Evolutionary conservation across 495 filamentous ascomycete species (phyloP).

Genomic region (Penicillium odoratum): DNA sequence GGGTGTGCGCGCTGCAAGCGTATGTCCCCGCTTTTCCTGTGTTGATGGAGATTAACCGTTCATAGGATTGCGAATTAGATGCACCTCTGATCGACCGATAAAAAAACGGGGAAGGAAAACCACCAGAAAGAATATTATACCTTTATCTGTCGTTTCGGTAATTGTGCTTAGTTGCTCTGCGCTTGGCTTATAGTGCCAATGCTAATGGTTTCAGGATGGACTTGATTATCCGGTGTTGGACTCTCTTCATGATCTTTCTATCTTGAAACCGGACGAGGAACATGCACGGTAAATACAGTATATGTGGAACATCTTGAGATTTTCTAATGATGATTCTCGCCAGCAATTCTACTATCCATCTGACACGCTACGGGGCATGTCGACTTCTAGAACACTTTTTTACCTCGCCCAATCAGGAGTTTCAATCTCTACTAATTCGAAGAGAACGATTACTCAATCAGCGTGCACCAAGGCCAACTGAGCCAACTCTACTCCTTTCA

Average conservation of each 20-base stretch:
- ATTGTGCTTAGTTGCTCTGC: background rate
- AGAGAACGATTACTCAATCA: slow-evolving; percentile 10
- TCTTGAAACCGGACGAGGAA: slow-evolving; percentile 9
- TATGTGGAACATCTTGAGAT: background rate
- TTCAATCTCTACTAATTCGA: slow-evolving; percentile 7
- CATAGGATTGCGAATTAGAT: slow-evolving; percentile 9
- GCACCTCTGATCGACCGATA: slow-evolving; percentile 10
- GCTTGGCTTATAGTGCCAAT: background rate
- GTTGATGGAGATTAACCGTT: background rate
- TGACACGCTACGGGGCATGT: slow-evolving; percentile 12
- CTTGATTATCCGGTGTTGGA: slow-evolving; percentile 9
- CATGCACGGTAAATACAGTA: slow-evolving; percentile 1
- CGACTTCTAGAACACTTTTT: slow-evolving; percentile 10
- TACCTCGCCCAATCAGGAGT: slow-evolving; percentile 11
- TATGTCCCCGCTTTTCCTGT: slow-evolving; percentile 8
- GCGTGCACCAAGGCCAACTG: slow-evolving; percentile 3
- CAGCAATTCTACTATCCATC: slow-evolving; percentile 3
- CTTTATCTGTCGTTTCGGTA: background rate
- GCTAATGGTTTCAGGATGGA: background rate
- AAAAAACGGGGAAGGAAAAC: slow-evolving; percentile 12
- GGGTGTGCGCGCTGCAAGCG: slow-evolving; percentile 10
- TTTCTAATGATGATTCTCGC: background rate
- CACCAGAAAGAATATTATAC: background rate
- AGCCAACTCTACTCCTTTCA: slow-evolving; percentile 11
- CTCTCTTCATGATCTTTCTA: slow-evolving; percentile 8